A percentile compares a stretch with the other conserved stretches of the same genome.
Evolutionary conservation across 1,139 yeast genomes (phyloP).

Genomic region (Suhomyces ambrosiae): DNA sequence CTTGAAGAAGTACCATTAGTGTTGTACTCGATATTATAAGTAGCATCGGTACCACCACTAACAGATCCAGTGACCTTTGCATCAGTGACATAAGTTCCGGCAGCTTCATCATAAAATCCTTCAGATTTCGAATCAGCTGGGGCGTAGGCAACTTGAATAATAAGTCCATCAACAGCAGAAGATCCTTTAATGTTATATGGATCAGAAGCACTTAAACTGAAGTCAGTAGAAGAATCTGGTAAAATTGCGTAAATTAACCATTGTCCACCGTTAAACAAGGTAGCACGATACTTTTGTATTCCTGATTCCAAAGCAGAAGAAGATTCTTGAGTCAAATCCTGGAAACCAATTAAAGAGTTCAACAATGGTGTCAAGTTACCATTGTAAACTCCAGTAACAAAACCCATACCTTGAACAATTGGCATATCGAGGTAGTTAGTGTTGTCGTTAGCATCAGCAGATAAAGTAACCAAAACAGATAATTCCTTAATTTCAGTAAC

Average conservation of each 20-base stretch:
- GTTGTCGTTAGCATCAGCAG: conserved; percentile 19
- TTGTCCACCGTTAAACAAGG: conserved; percentile 48
- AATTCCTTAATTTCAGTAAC: conserved; percentile 55
- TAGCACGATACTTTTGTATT: conserved; percentile 57
- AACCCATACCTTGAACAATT: conserved; percentile 76
- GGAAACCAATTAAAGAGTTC: conserved; percentile 56
- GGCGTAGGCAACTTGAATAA: conserved; percentile 63
- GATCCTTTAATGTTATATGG: conserved; percentile 46
- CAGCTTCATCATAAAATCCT: conserved; percentile 35
- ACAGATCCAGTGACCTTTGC: conserved; percentile 35
- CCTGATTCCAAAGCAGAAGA: conserved; percentile 42
- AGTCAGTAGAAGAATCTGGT: conserved; percentile 40
- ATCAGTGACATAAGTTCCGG: conserved; percentile 42
- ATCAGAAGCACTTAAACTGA: conserved; percentile 39
- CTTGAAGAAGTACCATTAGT: conserved; percentile 55
- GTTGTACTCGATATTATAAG: conserved; percentile 54
- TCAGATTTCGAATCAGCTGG: conserved; percentile 20
- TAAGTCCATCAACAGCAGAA: conserved; percentile 51
- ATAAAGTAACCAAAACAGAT: conserved; percentile 56
- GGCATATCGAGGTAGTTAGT: conserved; percentile 43
- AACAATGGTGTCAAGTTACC: conserved; percentile 57
- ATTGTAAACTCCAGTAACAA: conserved; percentile 46
- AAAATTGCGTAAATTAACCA: conserved; percentile 65
- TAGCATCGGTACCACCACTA: conserved; percentile 40
- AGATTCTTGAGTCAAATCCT: conserved; percentile 44